Percentiles rank a stretch among this genome's conserved stretches.
These are phyloP conservation scores for Monosporascus sp. DNA, from an alignment of 2,329 filamentous ascomycete species.

Conservation along the genomic window DNA sequence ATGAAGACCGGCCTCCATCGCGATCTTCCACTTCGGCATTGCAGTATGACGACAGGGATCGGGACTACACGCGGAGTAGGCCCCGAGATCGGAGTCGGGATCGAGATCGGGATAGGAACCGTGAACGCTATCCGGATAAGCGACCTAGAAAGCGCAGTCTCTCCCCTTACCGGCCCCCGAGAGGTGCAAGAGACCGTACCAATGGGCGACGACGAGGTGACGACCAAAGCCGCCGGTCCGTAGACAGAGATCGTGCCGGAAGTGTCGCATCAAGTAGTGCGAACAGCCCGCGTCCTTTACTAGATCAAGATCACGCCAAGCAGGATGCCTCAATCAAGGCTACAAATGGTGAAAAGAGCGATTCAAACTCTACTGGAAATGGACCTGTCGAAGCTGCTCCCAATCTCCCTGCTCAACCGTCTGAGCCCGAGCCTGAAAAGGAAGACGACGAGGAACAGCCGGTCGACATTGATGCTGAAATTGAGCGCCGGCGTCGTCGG, in stretches of 20 bases:
- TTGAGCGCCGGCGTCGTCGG: slow-evolving; percentile 78
- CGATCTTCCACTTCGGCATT: slow-evolving; percentile 30
- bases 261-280: slow-evolving; percentile 41
- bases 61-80: slow-evolving; percentile 31
- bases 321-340: slow-evolving; percentile 54
- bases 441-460: slow-evolving; percentile 52
- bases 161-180: slow-evolving; percentile 23
- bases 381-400: slow-evolving; percentile 39
- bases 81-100: slow-evolving; percentile 23
- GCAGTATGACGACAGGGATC: slow-evolving; percentile 48
- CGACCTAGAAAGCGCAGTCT: slow-evolving; percentile 42
- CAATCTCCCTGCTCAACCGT: slow-evolving; percentile 20
- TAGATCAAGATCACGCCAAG: slow-evolving; percentile 58
- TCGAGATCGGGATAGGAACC: slow-evolving; percentile 40
- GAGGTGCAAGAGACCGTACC: slow-evolving; percentile 21
- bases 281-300: slow-evolving; percentile 40
- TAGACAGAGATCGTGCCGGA: slow-evolving; percentile 25
- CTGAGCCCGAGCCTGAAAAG: slow-evolving; percentile 28
- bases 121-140: slow-evolving; percentile 47
- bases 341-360: slow-evolving; percentile 53
- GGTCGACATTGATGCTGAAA: slow-evolving; percentile 76
- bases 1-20: slow-evolving; percentile 48
- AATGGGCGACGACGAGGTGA: slow-evolving; percentile 18
- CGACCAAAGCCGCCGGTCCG: slow-evolving; percentile 17
- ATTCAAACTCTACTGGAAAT: slow-evolving; percentile 65